Evolutionary conservation across 2,329 filamentous ascomycete genomes (phyloP), one percentile per base, ranked within the genome.

Genomic region (Helminthosporium solani): DNA sequence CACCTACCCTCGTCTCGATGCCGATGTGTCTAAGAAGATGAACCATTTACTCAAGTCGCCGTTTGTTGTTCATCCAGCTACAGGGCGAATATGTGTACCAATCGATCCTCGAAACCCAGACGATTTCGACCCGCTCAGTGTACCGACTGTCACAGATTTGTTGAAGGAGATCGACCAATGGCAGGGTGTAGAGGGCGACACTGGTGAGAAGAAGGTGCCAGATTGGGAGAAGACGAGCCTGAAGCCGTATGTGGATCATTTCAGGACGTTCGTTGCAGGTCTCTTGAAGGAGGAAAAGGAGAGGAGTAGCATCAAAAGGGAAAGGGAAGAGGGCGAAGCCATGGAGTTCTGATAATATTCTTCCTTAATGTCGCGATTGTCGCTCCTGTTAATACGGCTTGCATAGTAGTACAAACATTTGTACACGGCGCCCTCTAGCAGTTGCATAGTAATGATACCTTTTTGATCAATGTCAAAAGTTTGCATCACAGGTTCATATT

Each of bases 211-310:
- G 60, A 75, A 74, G 45, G 61, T 88, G 38, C 81, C 86, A 56
- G 94, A 99, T 66, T 97, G 92, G 85, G 92, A 99, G 73, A 99
- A 97, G 82, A 99, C 94, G 19, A 90, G 89, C 55, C 71, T 99
- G 64, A 95, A 87, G 74, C 90, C 90, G 7, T 97, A 95, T 67
- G 84, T 97, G 28, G 91, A 97, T 47, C 85, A 86, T 57, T 97
- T 99, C 71, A 81, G 87, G 57, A 80, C 78, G 0, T 95, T 96
- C 71, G 89, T 97, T 7, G 79, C 82, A 8, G 79, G 75, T 0
- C 70, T 99, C 44, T 78, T 96, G 69, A 91, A 86, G 68, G 92
- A 95, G 48, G 85, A 88, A 60, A 72, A 70, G 21, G 36, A 47
- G 54, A 35, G 41, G 49, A 52, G 52, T 6, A 66, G 53, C 31